Evolutionary conservation across 805 yeast genomes (phyloP).

Genomic region (Saccharomycopsis lassenensis): DNA sequence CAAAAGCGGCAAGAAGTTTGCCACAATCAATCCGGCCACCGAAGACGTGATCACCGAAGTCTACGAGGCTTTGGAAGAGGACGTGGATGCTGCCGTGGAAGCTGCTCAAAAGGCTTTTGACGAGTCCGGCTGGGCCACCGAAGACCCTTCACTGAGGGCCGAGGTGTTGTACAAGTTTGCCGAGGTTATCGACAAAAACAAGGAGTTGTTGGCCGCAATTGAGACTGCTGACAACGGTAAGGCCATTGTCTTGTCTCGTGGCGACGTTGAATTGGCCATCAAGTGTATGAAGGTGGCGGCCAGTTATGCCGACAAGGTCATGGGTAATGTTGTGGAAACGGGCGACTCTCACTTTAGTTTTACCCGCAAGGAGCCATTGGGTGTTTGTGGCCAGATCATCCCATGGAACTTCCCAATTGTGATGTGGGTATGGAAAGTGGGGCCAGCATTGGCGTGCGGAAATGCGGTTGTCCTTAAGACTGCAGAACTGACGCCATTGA

Average conservation of each 20-base stretch:
- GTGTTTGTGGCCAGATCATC: constrained; percentile 61
- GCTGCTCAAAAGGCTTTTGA: constrained; percentile 65
- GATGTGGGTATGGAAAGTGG: constrained; percentile 60
- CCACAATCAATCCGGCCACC: constrained; percentile 46
- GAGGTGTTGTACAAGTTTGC: constrained; percentile 34
- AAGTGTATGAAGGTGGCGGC: constrained; percentile 40
- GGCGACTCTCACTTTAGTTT: constrained; percentile 41
- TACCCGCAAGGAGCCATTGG: constrained; percentile 53
- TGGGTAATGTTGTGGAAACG: constrained; percentile 37
- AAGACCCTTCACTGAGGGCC: constrained; percentile 36
- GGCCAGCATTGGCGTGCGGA: constrained; percentile 60
- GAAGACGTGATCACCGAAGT: constrained; percentile 49
- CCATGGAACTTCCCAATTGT: constrained; percentile 68
- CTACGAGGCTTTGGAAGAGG: constrained; percentile 39
- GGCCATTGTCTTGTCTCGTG: constrained; percentile 35
- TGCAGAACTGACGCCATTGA: constrained; percentile 56
- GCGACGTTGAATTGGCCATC: constrained; percentile 37
- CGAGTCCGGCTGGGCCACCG: constrained; percentile 34
- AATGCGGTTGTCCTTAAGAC: constrained; percentile 53
- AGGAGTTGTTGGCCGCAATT: constrained; percentile 38
- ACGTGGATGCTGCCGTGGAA: constrained; percentile 41
- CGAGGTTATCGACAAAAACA: constrained; percentile 37
- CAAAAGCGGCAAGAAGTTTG: constrained; percentile 43
- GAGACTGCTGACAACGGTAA: constrained; percentile 47
- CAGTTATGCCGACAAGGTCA: constrained; percentile 43